Conservation (phyloP, 768 basidiomycete species). For the Pisolithus tinctorius region DNA sequence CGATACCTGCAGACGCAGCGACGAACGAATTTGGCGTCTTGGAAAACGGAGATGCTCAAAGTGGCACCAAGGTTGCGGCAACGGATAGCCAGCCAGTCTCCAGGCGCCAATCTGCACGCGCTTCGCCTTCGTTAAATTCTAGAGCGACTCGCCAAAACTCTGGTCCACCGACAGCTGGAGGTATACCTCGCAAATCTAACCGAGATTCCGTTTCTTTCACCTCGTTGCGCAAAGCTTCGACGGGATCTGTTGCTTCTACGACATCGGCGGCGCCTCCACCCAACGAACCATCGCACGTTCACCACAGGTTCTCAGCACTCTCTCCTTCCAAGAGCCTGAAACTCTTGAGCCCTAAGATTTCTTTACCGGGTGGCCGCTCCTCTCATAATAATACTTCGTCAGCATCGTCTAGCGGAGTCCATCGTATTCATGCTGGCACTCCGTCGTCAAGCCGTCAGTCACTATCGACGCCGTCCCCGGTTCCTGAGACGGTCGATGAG, state of each 20-base stretch:
- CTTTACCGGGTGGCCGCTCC: conserved; percentile 49
- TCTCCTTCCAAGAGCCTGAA: conserved; percentile 84
- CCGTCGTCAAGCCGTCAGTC: conserved; percentile 72
- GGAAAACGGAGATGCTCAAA: conserved; percentile 49
- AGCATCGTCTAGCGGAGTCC: conserved; percentile 29
- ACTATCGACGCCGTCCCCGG: conserved; percentile 80
- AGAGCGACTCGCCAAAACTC: conserved; percentile 63
- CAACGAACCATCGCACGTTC: conserved; percentile 34
- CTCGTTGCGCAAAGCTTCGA: conserved; percentile 76
- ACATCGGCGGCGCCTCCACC: conserved; percentile 44
- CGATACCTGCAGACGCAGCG: conserved; percentile 38
- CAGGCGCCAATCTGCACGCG: conserved; percentile 53
- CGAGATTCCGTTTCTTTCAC: conserved; percentile 78
- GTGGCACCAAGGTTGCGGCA: conserved; percentile 31
- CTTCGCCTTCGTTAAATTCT: conserved; percentile 56
- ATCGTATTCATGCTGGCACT: conserved; percentile 48
- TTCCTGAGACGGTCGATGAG: conserved; percentile 70
- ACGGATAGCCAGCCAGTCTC: conserved; percentile 22
- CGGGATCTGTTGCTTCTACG: conserved; percentile 69
- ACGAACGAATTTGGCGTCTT: conserved; percentile 80
- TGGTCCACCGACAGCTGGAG: conserved; percentile 37
- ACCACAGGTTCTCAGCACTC: conserved; percentile 72
- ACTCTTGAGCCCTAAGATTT: conserved; percentile 72
- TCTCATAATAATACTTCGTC: conserved; percentile 37
- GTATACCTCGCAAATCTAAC: conserved; percentile 56